Percentiles rank a stretch among this genome's conserved stretches.
phyloP scores from a whole-genome alignment of 78 protist species.

The Diacronema lutheri region DNA sequence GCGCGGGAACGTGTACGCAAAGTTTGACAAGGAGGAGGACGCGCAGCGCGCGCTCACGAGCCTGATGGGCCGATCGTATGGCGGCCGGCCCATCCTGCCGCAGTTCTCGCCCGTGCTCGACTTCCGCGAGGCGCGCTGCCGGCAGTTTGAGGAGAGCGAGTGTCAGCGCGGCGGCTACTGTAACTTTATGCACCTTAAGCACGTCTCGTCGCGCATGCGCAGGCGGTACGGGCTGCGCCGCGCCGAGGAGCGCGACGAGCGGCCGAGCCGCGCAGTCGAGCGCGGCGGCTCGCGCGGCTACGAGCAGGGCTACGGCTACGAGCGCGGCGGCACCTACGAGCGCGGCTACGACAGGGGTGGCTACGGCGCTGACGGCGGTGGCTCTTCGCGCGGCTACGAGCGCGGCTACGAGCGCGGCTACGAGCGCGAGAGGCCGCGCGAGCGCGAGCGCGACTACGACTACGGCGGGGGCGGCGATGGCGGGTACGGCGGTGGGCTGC shows the following conservation, averaged over 20 bases:
- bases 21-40: constrained; percentile 81
- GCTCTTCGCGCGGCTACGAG: not conserved
- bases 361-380: not conserved
- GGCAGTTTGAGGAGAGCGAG: constrained; percentile 84
- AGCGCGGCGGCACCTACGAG: too few relatives aligned
- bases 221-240: not conserved
- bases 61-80: constrained; percentile 50
- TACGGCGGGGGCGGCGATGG: not conserved
- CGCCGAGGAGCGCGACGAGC: constrained; percentile 51
- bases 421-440: not conserved
- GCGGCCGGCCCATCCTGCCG: constrained; percentile 67
- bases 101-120: constrained; percentile 98
- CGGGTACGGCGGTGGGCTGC: not conserved
- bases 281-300: not conserved
- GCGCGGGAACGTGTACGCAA: constrained; percentile 95
- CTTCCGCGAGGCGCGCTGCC: constrained; percentile 92
- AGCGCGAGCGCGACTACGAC: not conserved
- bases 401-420: not conserved
- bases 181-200: constrained; percentile 95
- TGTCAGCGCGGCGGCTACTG: constrained; percentile 96
- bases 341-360: too few relatives aligned
- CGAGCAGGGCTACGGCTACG: not conserved
- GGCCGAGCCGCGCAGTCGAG: not conserved
- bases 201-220: constrained; percentile 39
- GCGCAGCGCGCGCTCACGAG: constrained; percentile 80